These are phyloP conservation scores for Nidularia sp. DNA, from an alignment of 768 basidiomycete species.

Conservation along the genomic window DNA sequence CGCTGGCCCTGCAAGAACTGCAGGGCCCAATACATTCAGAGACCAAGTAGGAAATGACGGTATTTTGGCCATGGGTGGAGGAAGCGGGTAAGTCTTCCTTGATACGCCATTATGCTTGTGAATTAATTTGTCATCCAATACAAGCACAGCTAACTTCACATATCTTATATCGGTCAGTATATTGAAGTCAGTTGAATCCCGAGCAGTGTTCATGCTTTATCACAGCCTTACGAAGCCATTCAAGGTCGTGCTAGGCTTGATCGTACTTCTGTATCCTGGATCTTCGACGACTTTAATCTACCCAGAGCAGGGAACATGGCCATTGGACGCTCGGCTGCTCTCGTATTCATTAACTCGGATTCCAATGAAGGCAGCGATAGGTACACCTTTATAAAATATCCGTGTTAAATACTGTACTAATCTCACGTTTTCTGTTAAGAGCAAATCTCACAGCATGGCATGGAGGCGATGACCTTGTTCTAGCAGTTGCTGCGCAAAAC, in stretches of 20 bases:
- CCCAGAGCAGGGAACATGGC: slow-evolving; percentile 1
- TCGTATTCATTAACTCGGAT: slow-evolving; percentile 53
- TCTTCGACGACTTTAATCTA: slow-evolving; percentile 1
- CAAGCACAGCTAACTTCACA: slow-evolving; percentile 6
- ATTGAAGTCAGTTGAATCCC: neutral
- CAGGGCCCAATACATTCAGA: slow-evolving; percentile 52
- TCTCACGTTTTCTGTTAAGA: too few species aligned
- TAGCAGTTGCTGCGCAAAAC: slow-evolving; percentile 49
- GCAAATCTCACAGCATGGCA: too few species aligned
- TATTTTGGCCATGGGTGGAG: slow-evolving; percentile 58
- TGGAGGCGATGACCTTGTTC: too few species aligned
- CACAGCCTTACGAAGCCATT: slow-evolving; percentile 1
- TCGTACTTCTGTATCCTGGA: slow-evolving; percentile 1
- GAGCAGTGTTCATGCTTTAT: neutral
- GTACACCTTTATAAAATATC: slow-evolving; percentile 31
- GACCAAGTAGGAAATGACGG: slow-evolving; percentile 57
- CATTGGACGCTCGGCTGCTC: slow-evolving; percentile 40
- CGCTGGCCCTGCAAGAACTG: slow-evolving; percentile 46
- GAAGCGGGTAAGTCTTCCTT: neutral
- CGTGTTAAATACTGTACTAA: slow-evolving; percentile 23
- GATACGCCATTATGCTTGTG: neutral
- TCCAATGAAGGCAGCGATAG: slow-evolving; percentile 48
- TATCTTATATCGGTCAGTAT: neutral
- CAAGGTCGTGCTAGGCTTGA: neutral
- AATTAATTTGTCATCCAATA: slow-evolving; percentile 5